phyloP scores from a whole-genome alignment of 1,284 basidiomycete species.

The Cronartium quercuum region DNA sequence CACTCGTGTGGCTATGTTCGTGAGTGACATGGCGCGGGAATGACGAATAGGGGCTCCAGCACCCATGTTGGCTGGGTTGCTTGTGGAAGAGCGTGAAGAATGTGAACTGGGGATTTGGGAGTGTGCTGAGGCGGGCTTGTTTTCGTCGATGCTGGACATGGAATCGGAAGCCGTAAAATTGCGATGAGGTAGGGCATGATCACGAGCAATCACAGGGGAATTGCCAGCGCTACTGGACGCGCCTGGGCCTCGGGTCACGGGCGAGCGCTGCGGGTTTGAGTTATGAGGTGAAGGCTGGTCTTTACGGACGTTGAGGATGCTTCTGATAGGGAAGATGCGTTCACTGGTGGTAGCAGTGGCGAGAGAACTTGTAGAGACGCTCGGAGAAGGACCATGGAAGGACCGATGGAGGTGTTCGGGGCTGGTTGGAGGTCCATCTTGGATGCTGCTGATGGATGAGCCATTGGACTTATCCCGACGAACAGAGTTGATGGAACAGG shows the following conservation, averaged over 20 bases:
- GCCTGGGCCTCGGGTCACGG: neutral
- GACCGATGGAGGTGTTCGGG: neutral
- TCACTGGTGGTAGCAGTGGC: neutral
- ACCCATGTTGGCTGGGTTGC: neutral
- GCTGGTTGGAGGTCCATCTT: too few relatives aligned
- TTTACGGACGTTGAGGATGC: neutral
- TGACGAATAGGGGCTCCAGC: neutral
- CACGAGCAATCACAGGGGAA: conserved; percentile 5
- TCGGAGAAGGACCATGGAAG: neutral
- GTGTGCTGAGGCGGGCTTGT: neutral
- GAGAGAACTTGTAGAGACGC: neutral
- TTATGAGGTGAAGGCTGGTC: neutral
- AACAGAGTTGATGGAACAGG: too few relatives aligned
- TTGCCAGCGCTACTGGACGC: neutral
- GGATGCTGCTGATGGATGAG: too few relatives aligned
- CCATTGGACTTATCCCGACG: too few relatives aligned
- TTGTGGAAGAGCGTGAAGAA: neutral
- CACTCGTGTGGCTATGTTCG: neutral
- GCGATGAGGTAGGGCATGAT: neutral
- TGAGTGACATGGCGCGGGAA: neutral
- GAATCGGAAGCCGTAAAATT: neutral
- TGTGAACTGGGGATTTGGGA: neutral
- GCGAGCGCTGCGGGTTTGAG: neutral
- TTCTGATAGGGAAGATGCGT: conserved; percentile 9
- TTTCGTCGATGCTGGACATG: neutral